These are phyloP conservation scores for Gaillardinia entomophila DNA, from an alignment of 805 yeast species.

Conservation along the genomic window DNA sequence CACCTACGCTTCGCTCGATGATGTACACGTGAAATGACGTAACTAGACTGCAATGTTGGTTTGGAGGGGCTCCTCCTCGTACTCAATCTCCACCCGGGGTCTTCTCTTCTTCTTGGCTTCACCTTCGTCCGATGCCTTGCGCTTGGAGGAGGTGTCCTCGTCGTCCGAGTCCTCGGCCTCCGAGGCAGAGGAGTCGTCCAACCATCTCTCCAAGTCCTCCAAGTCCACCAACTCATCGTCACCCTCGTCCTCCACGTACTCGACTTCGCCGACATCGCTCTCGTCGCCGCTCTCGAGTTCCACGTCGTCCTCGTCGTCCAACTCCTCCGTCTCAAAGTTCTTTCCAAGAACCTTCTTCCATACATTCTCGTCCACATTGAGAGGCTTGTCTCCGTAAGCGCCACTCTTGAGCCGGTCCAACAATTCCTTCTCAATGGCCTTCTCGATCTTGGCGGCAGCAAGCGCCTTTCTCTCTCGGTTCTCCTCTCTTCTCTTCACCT, in stretches of 20 bases:
- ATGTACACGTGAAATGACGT: too few relatives aligned
- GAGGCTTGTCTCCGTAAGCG: conserved; percentile 96
- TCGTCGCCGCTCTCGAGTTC: conserved; percentile 37
- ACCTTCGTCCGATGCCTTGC: conserved; percentile 26
- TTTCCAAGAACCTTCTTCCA: conserved; percentile 91
- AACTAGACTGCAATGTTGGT: conserved; percentile 28
- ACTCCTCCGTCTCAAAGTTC: conserved; percentile 53
- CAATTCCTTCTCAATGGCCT: conserved; percentile 92
- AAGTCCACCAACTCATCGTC: conserved; percentile 87
- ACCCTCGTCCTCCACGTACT: conserved; percentile 86
- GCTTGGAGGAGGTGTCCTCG: conserved; percentile 24
- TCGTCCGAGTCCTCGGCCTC: conserved; percentile 31
- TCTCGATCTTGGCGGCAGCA: conserved; percentile 94
- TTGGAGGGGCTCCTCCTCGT: conserved; percentile 42
- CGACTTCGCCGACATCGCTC: conserved; percentile 66
- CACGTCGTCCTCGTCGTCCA: conserved; percentile 44
- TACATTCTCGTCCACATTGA: conserved; percentile 91
- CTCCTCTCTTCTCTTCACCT: conserved; percentile 91
- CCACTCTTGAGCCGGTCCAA: conserved; percentile 94
- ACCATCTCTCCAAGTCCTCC: conserved; percentile 91
- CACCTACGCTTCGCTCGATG: too few relatives aligned
- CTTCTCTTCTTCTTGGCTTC: conserved; percentile 50
- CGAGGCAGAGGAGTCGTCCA: conserved; percentile 39
- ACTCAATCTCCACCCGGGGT: conserved; percentile 81
- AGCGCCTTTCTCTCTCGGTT: conserved; percentile 95